These are phyloP conservation scores for Pseudopyricularia javanii DNA, from an alignment of 2,329 filamentous ascomycete species.

Conservation along the genomic window DNA sequence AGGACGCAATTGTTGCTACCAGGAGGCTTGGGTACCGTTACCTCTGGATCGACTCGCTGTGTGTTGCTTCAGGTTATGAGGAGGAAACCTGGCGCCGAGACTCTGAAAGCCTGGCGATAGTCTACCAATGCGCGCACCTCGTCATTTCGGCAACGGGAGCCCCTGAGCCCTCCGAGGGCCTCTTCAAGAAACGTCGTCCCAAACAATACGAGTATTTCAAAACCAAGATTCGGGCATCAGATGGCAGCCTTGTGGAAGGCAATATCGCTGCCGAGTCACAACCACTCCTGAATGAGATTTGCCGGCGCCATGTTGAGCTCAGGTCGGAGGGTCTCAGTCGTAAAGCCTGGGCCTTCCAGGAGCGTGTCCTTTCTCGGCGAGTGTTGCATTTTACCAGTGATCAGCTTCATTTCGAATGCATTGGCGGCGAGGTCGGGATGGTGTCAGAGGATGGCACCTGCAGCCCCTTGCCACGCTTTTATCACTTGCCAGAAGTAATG, in stretches of 20 bases:
- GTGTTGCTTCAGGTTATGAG: constrained; percentile 43
- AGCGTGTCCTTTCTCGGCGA: neutral
- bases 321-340: neutral
- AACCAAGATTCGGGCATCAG: neutral
- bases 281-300: neutral
- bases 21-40: constrained; percentile 6
- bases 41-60: constrained; percentile 11
- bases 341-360: neutral
- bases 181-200: neutral
- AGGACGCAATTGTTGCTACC: constrained; percentile 6
- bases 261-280: neutral
- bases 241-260: neutral
- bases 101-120: neutral
- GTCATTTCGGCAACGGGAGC: neutral
- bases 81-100: constrained; percentile 35
- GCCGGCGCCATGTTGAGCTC: neutral
- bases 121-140: neutral
- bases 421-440: neutral
- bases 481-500: neutral
- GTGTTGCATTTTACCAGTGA: neutral
- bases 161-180: neutral
- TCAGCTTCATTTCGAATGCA: neutral
- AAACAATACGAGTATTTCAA: neutral
- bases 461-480: neutral
- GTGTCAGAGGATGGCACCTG: neutral